Base-by-base conservation (phyloP, 768 basidiomycete genomes). In the Leccinum disarticulatum region DNA sequence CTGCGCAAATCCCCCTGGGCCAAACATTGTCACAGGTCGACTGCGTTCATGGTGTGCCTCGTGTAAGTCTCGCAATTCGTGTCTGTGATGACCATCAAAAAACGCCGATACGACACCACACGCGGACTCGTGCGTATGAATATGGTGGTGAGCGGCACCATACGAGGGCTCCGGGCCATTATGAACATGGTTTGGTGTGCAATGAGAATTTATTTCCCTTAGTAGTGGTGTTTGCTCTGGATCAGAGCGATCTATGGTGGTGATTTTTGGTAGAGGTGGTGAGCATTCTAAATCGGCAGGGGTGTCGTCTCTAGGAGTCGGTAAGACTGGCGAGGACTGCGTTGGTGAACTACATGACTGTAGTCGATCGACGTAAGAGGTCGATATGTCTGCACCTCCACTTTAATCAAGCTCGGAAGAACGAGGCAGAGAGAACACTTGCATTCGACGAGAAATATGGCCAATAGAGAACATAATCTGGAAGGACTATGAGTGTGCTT, bases 391-490 rank as follows among this genome's bases (percentile, higher is more conserved):
- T 93, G 65, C n/a, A 47, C 13, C 35, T 14, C 27, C 28, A 4
- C 3, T 14, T 6, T 35, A 17, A 47, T 63, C 15, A 60, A 35
- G 6, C 9, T 4, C 13, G 25, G 46, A 61, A 17, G 17, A 30
- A 14, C 1, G 15, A 41, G 13, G 11, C 0, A n/a, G 57, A 15
- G 15, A 64, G 33, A 31, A 60, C 1, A 77, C 88, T 38, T 69
- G 88, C 91, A 93, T 83, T 93, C 91, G 31, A 93, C 74, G 6
- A 91, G 72, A 70, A 93, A 93, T 38, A 93, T 93, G 11, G 78
- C 63, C 48, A 93, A 72, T 13, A 93, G 69, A 0, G 90, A 88
- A 27, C 73, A 74, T 15, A 92, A 70, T 11, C 90, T 91, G 60
- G 52, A 31, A 38, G n/a, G 30, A 43, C 1, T 13, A 46, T 63